Evolutionary conservation across 2,329 filamentous ascomycete species (phyloP).

Genomic region (Fusarium nodosum): DNA sequence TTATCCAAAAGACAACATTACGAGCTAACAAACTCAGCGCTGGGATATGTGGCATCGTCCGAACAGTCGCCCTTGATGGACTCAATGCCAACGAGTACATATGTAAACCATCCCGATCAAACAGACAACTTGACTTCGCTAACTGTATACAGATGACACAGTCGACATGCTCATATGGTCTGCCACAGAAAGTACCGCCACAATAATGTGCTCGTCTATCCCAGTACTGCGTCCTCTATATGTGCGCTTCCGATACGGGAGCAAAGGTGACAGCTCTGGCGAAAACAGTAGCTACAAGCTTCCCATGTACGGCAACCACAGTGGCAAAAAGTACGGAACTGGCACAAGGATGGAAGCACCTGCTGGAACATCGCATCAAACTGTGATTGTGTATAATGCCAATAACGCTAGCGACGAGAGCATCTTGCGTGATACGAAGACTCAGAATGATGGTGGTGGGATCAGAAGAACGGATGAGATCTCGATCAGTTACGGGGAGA

Average conservation of each 20-base stretch:
- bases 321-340: constrained; percentile 20
- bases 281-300: constrained; percentile 13
- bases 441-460: constrained; percentile 3
- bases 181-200: constrained; percentile 34
- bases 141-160: constrained; percentile 11
- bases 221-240: constrained; percentile 31
- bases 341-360: not conserved
- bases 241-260: constrained; percentile 28
- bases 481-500: constrained; percentile 17
- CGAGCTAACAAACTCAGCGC: not conserved
- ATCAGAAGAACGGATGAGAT: constrained; percentile 33
- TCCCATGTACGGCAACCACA: constrained; percentile 27
- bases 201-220: constrained; percentile 37
- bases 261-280: constrained; percentile 21
- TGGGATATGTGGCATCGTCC: constrained; percentile 27
- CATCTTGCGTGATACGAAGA: constrained; percentile 27
- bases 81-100: constrained; percentile 32
- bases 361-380: not conserved
- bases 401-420: constrained; percentile 39
- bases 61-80: constrained; percentile 25
- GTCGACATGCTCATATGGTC: constrained; percentile 39
- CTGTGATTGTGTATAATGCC: not conserved
- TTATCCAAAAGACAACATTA: fast-evolving
- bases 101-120: not conserved
- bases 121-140: fast-evolving